These are phyloP conservation scores for Blastocystis sp. DNA, from an alignment of 352 stramenopile genomes.

Conservation along the genomic window DNA sequence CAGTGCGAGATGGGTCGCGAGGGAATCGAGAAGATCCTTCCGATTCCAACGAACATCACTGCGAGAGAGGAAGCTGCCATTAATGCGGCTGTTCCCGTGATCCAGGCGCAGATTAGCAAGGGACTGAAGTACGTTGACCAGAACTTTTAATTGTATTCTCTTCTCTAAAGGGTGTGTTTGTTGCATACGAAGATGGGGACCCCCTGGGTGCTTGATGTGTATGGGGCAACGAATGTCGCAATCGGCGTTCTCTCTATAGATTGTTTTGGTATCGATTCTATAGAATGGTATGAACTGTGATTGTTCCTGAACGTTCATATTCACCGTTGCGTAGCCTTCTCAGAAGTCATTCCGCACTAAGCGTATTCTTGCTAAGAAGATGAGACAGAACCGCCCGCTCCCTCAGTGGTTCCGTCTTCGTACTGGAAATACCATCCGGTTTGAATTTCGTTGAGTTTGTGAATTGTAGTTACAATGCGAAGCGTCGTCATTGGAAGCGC, in stretches of 20 bases:
- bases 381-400: conserved; percentile 97
- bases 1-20: conserved; percentile 73
- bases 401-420: conserved; percentile 96
- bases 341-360: conserved; percentile 99
- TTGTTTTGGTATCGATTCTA: neutral
- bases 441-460: neutral
- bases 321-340: conserved; percentile 69
- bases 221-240: neutral
- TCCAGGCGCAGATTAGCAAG: conserved; percentile 43
- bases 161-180: neutral
- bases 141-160: conserved; percentile 11
- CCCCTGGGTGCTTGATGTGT: neutral
- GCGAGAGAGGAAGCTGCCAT: conserved; percentile 50
- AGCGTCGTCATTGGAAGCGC: conserved; percentile 97
- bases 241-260: neutral
- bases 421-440: conserved; percentile 96
- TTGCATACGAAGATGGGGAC: neutral
- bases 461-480: conserved; percentile 87
- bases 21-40: conserved; percentile 83
- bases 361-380: conserved; percentile 96
- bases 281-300: neutral
- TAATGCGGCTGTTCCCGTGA: conserved; percentile 17
- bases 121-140: conserved; percentile 31
- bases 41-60: conserved; percentile 73
- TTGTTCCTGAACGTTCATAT: neutral